Evolutionary conservation across 2,329 filamentous ascomycete species (phyloP).

Genomic region (Calonectria pteridis): DNA sequence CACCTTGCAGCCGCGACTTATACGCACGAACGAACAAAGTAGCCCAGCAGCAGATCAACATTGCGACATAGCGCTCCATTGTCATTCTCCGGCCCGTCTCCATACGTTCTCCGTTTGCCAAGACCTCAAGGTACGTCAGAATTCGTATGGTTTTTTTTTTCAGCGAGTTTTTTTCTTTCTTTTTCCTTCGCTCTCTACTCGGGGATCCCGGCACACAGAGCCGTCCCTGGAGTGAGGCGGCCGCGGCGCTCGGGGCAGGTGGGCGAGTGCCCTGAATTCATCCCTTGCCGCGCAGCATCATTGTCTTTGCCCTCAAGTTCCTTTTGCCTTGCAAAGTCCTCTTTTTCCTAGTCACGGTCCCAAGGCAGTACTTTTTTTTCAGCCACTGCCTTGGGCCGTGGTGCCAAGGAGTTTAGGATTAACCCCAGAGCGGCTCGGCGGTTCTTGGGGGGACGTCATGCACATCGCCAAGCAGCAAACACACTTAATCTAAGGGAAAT

Average conservation of each 20-base stretch:
- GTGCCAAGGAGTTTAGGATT: constrained; percentile 27
- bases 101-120: constrained; percentile 24
- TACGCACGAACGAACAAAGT: constrained; percentile 26
- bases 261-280: constrained; percentile 46
- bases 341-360: background rate
- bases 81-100: background rate
- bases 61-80: background rate
- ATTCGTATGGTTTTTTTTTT: constrained; percentile 37
- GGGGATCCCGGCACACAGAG: constrained; percentile 41
- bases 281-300: constrained; percentile 26
- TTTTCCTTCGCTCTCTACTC: constrained; percentile 35
- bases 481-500: constrained; percentile 46
- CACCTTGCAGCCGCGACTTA: constrained; percentile 1
- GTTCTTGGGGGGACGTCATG: constrained; percentile 42
- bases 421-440: constrained; percentile 27
- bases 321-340: background rate
- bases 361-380: background rate
- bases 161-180: constrained; percentile 26
- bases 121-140: constrained; percentile 42
- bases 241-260: constrained; percentile 48
- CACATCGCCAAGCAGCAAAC: constrained; percentile 50
- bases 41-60: background rate
- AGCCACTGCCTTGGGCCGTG: constrained; percentile 3
- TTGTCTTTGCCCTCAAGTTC: background rate
- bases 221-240: constrained; percentile 43